Evolutionary conservation across 2,329 filamentous ascomycete genomes (phyloP).

Genomic region (Xylariaceae sp.): DNA sequence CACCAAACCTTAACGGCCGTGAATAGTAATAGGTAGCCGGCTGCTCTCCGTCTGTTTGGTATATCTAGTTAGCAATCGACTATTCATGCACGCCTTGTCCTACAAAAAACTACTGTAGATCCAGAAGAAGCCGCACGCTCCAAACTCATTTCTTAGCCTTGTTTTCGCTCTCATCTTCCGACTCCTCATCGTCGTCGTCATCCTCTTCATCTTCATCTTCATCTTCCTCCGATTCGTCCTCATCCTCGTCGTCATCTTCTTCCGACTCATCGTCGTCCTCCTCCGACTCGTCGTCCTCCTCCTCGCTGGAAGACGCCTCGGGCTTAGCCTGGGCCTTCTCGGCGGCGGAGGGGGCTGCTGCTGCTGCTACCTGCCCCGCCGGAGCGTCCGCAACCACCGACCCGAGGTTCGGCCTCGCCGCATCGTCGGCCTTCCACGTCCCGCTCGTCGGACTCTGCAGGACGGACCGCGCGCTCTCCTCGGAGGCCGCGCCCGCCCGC

Average conservation of each 20-base stretch:
- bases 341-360: too few relatives aligned
- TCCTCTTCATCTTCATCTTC: constrained; percentile 30
- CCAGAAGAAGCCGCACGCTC: too few relatives aligned
- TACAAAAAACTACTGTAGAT: too few relatives aligned
- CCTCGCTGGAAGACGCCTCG: constrained; percentile 43
- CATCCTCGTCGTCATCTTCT: constrained; percentile 26
- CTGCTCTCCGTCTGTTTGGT: constrained; percentile 10
- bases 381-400: constrained; percentile 39
- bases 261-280: constrained; percentile 31
- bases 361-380: constrained; percentile 44
- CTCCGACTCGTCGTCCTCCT: constrained; percentile 38
- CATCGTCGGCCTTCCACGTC: constrained; percentile 44
- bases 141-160: constrained; percentile 31
- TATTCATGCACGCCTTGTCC: constrained; percentile 17
- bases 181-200: constrained; percentile 29
- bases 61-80: constrained; percentile 27
- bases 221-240: constrained; percentile 33
- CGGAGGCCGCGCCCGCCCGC: constrained; percentile 34
- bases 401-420: constrained; percentile 32
- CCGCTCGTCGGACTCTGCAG: constrained; percentile 49
- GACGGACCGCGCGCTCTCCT: constrained; percentile 34
- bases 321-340: constrained; percentile 45
- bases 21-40: too few relatives aligned
- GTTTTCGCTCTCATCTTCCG: constrained; percentile 35
- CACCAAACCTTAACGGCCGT: too few relatives aligned